Evolutionary conservation across 345 rosid genomes (phyloP), one percentile per base, ranked within the genome.

Genomic region (Rhodamnia argentea): DNA sequence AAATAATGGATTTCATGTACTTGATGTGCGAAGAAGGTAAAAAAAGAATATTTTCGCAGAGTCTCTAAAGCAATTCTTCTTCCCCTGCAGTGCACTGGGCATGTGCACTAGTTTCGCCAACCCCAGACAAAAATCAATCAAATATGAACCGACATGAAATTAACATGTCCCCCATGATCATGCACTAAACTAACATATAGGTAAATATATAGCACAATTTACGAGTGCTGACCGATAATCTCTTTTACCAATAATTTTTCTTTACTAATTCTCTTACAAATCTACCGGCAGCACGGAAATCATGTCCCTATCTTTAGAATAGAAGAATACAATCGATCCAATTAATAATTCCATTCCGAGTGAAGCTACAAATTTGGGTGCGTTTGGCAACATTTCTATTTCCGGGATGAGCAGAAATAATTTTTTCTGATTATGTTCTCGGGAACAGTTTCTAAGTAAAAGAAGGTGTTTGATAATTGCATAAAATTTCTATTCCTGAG

Each of bases 391-490:
- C 13, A 12, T 50, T 50, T 50, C 51, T 50, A 0, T 50, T 50
- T 3, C 12, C 3, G 10, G 6, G 51, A 10, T 11, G 52, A 51
- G 52, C 52, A 51, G 4, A 51, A 51, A 51, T 11, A 51, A 2
- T 51, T 51, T 50, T 51, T 51, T 11, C 13, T 10, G 11, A 12
- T 51, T 51, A 13, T 11, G 9, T 51, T 51, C 14, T 51, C 1
- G 9, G 1, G 4, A 12, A 12, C 4, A 11, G 4, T 51, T 50
- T 51, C 1, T 51, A 3, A 11, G 1, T 1, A 11, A 1, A 11
- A 51, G 4, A 51, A 51, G 0, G 14, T 51, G 14, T 51, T 51
- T 51, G 14, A 4, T 51, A 10, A 51, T 3, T 51, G 14, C 52
- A 51, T 51, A 51, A 50, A 51, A 51, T 51, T 51, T 51, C 1